Base-by-base conservation (phyloP, 805 yeast genomes). In the Barnettozyma populi region DNA sequence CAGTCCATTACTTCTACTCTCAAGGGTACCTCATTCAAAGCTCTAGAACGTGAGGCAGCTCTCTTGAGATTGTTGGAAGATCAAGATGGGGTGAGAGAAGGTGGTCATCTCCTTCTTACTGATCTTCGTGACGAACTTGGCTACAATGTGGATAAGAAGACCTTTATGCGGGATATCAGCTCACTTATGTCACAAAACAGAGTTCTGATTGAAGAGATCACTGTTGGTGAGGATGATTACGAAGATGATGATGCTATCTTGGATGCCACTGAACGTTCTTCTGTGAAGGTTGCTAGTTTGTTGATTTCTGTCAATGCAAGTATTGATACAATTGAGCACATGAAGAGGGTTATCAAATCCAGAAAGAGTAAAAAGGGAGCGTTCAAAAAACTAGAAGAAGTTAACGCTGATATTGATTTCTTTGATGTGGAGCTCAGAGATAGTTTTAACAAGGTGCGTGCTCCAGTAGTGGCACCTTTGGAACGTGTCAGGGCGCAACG, bases 111-210 rank as follows among this genome's bases (percentile, higher is more conserved):
- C 9, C 65, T 82, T 32, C 58, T 68, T 35, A 68, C 65, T 9
- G 61, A 57, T 5, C 54, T 82, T 2, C 70, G 78, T n/a, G 69
- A 66, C 3, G 54, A 52, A 16, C 52, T 75, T 52, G 73, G 73
- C 0, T 68, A 75, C 13, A 62, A 62, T 1, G 68, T 80, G 16
- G 90, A 84, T 54, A 72, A 77, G 31, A 74, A 72, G 45, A 84
- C 90, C 0, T 56, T 78, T 11, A 56, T 60, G 7, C 70, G 74
- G 6, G 84, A 78, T 52, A 65, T 76, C 0, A 52, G 55, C 1
- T 48, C 56, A 4, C 62, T 80, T 25, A 63, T 62, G 5, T 51
- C 53, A 0, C 62, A 68, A 11, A 67, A 70, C 7, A 56, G 58
- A 29, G 43, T 73, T 10, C 8, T 36, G 4, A 14, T 24, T 9